Evolutionary conservation across 257 asterid genomes (phyloP), one percentile per base, ranked within the genome.

Genomic region (Capsicum pubescens): DNA sequence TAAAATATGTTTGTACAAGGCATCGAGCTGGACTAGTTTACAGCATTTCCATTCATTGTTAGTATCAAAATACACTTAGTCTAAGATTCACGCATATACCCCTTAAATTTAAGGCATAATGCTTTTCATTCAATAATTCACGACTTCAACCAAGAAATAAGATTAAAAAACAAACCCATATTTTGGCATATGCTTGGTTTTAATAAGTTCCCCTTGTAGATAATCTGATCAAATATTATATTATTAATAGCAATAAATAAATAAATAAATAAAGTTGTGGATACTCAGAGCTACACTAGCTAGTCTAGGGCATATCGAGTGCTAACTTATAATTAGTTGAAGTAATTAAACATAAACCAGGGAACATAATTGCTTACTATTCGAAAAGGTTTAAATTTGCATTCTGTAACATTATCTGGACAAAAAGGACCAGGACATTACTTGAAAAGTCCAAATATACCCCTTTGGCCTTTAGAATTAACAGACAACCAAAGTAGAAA

Each of bases 11-110:
- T 74, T 19, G 39, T 50, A 21, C 52, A 21, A 52, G 21, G 4
- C 48, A 17, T 17, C 56, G 57, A 72, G 42, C 59, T 74, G 80
- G 80, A 39, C 14, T 71, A 19, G 16, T 13, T 14, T 52, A 21
- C n/a, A 52, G 5, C 26, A 52, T 52, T 13, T 52, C 9, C 0
- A 50, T 7, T 76, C 81, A 52, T 76, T 76, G 81, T 52, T 52
- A 52, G 48, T 76, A 63, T 76, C 81, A 76, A 50, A 76, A 76
- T 76, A 52, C 81, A 52, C 81, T 26, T 52, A 21, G 81, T 76
- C 81, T 52, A 81, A 60, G 72, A 12, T 58, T 66, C 72, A 44
- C 19, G 48, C 63, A 76, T 76, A 76, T 76, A 52, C 63, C 8
- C 63, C 13, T 46, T 52, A 76, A 69, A 76, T 76, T 2, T 76